Evolutionary conservation across 106 monocot species (phyloP), one percentile per base, ranked within the genome.

Genomic region (Posidonia australis): DNA sequence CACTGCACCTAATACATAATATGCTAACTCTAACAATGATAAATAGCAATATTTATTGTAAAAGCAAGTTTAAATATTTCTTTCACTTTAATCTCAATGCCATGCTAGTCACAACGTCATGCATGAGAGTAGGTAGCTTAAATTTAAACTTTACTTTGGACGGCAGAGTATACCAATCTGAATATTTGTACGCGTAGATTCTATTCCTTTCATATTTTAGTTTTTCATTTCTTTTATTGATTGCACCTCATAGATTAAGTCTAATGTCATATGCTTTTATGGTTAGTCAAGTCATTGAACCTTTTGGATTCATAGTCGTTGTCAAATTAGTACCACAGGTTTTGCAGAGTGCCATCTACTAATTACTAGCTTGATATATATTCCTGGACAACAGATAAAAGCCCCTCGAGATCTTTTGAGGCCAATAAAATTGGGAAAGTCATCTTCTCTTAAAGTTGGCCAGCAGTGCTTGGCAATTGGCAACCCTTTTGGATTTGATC

Each of bases 401-500:
- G 94, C 94, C 73, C 66, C 86, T 47, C 14, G 46, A 74, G 80
- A 96, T 70, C 73, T 96, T 42, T 54, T 90, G 68, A 96, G 76
- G 65, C 84, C 94, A 58, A 81, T 96, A 25, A 96, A 82, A 43
- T 68, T 87, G 62, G 90, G 86, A 17, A 68, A 84, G 41, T 87
- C 86, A n/a, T 77, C 84, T 59, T 65, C 54, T 54, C 64, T 90
- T 28, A 87, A 59, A 82, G 94, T 90, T 78, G 94, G 94, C 26
- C 94, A 90, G 57, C 86, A 90, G 63, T 96, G 94, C 41, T 76
- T 96, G 71, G 90, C 94, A 43, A 96, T 96, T 63, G 94, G 94
- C 44, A 96, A 96, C 61, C 94, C 90, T 0, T 96, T 96, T 78
- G 94, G 94, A 18, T 96, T 96, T 77, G 90, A 96, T 61, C 94